Evolutionary conservation across 345 rosid species (phyloP).

Genomic region (Eucalyptus marginata): DNA sequence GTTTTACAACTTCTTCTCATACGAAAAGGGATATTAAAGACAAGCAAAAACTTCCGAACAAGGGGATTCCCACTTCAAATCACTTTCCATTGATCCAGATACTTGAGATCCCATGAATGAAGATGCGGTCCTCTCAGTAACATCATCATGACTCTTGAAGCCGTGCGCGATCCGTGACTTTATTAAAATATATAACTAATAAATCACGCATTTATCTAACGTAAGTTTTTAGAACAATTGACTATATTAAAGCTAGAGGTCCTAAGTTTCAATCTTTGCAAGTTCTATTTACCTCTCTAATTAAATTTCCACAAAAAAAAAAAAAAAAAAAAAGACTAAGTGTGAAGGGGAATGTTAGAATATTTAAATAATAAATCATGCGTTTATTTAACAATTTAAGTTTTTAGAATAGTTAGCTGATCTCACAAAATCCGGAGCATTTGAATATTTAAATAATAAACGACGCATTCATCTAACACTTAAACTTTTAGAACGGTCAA

Average conservation of each 20-base stretch:
- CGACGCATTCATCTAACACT: too few species aligned
- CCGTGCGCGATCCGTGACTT: neutral
- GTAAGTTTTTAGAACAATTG: too few species aligned
- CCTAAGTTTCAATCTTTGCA: too few species aligned
- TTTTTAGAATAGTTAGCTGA: accelerated
- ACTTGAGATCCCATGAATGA: neutral
- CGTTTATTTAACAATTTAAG: too few species aligned
- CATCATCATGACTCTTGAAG: neutral
- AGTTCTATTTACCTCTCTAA: too few species aligned
- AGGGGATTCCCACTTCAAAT: neutral
- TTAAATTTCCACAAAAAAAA: too few species aligned
- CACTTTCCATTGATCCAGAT: neutral
- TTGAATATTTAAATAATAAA: too few species aligned
- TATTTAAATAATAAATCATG: too few species aligned
- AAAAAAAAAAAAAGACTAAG: too few species aligned
- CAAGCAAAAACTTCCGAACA: neutral
- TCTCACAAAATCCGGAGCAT: too few species aligned
- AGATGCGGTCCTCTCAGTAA: neutral
- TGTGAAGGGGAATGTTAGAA: accelerated
- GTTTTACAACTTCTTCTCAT: neutral
- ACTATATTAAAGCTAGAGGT: accelerated
- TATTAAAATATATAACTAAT: too few species aligned
- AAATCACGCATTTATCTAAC: too few species aligned
- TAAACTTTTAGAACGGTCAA: accelerated
- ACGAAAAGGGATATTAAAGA: neutral